Evolutionary conservation across 2,329 filamentous ascomycete genomes (phyloP), one percentile per base, ranked within the genome.

Genomic region (Claviceps paspali): DNA sequence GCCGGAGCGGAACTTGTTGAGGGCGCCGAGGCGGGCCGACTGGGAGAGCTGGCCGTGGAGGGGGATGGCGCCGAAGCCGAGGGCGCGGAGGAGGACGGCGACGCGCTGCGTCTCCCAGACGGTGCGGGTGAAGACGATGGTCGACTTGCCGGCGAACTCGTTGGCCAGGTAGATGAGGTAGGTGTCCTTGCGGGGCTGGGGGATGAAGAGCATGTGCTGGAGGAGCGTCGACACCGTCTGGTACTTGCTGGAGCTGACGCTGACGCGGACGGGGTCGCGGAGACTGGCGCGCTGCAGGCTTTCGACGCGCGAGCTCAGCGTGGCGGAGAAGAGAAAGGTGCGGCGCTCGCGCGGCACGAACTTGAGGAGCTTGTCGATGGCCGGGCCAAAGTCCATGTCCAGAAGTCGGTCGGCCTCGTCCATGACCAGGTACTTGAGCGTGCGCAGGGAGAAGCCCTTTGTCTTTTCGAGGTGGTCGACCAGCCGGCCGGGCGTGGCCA

Each of bases 381-480:
- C 81, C 2, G 86, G 84, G 0, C 87, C 87, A 48, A 96, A 96
- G 56, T 95, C 87, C 55, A 95, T 78, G 53, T 98, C 91, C 2
- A 96, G 72, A 8, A 96, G 68, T 41, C 87, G 70, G 56, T 96
- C 88, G 18, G 88, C 88, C 62, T 95, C 88, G 52, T 95, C 88
- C 74, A 96, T 86, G 43, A 95, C 87, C 3, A 96, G 66, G 52
- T 88, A 94, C 52, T 87, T 87, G 27, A 95, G 65, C 4, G 72
- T 70, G 22, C 81, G 73, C 34, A 96, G 63, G 2, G 81, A 87
- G 60, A 98, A 96, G 9, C 91, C 88, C 58, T 94, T 95, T 2
- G 91, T 98, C 60, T 94, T 94, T 55, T 96, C 86, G 7, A 96
- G 64, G 49, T 98, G 91, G 51, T 96, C 91, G 4, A 95, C 67